Base-by-base conservation (phyloP, 2,329 filamentous ascomycete genomes). In the Monosporascus sp. region DNA sequence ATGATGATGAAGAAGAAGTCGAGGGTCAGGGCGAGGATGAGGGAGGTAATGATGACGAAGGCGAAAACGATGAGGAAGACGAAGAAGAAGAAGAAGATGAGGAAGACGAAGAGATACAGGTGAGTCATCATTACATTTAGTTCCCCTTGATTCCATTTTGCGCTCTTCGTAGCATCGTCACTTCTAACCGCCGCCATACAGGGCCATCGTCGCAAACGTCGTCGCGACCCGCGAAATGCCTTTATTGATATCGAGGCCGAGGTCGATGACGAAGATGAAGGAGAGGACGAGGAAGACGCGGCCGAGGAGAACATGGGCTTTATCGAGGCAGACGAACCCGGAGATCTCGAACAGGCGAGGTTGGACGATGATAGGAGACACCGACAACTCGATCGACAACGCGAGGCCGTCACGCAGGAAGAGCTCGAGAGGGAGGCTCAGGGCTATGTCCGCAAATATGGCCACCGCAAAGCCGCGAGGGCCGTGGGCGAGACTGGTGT, bases 241-340 rank as follows among this genome's bases (percentile, higher is more conserved):
- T 97, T 97, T 83, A 85, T 99, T 74, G 94, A 99, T 84, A 90
- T 93, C 65, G 94, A 99, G 78, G 94, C 94, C 69, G 94, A 97
- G 74, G 94, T 99, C 62, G 94, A 97, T 66, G 94, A 96, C 58
- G 91, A 96, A 63, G 91, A 96, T 62, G 89, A 90, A 60, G 86
- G 82, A 60, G 89, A 89, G 56, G 90, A 96, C 59, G 90, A 95
- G 49, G 93, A 97, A 62, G 90, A 95, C 62, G 91, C 96, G 51
- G 84, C 89, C 54, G 86, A 91, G 62, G 90, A 87, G 60, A 84
- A 86, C 50, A 90, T 90, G 53, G 88, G 89, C 60, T 90, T 94
- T 68, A 91, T 91, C 67, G 89, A 90, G 60, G 89, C 96, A 68
- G 89, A 89, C 58, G 91, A 97, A 68, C 90, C 90, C 6, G 92